These are phyloP conservation scores for Pleurotus djamor DNA, from an alignment of 768 basidiomycete genomes.

Conservation along the genomic window DNA sequence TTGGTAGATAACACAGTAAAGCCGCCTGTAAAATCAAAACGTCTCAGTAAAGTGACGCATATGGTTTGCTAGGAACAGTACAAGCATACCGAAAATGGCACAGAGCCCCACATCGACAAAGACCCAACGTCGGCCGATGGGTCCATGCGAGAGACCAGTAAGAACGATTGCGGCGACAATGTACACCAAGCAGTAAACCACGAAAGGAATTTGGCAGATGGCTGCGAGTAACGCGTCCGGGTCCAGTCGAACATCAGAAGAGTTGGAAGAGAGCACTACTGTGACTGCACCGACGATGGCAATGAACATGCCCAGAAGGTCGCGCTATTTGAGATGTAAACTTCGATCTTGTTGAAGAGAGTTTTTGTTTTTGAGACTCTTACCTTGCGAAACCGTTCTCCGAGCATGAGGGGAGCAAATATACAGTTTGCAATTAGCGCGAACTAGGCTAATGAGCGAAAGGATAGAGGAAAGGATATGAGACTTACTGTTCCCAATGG, in stretches of 20 bases:
- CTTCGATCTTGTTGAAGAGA: constrained; percentile 12
- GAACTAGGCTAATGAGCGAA: constrained; percentile 45
- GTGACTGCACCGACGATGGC: constrained; percentile 89
- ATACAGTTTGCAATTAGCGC: constrained; percentile 95
- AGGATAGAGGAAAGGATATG: constrained; percentile 7
- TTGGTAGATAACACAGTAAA: constrained; percentile 96
- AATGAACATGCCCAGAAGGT: constrained; percentile 74
- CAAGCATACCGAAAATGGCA: constrained; percentile 72
- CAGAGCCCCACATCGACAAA: constrained; percentile 88
- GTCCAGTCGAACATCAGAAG: constrained; percentile 68
- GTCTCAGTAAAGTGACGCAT: not conserved
- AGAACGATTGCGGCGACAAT: constrained; percentile 55
- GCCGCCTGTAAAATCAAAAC: constrained; percentile 50
- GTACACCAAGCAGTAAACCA: constrained; percentile 72
- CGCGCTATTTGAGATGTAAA: constrained; percentile 45
- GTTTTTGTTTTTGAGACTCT: constrained; percentile 12
- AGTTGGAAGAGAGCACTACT: constrained; percentile 81
- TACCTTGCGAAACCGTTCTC: constrained; percentile 81
- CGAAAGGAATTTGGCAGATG: constrained; percentile 68
- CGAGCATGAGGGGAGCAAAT: constrained; percentile 84
- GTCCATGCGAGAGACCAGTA: constrained; percentile 62
- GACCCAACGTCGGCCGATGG: constrained; percentile 63
- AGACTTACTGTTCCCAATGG: constrained; percentile 87
- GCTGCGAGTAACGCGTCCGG: constrained; percentile 67
- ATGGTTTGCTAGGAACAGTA: not conserved